A percentile compares a stretch with the other conserved stretches of the same genome.
phyloP scores from a whole-genome alignment of 73 alveolate species.

The Tetrahymena borealis region DNA sequence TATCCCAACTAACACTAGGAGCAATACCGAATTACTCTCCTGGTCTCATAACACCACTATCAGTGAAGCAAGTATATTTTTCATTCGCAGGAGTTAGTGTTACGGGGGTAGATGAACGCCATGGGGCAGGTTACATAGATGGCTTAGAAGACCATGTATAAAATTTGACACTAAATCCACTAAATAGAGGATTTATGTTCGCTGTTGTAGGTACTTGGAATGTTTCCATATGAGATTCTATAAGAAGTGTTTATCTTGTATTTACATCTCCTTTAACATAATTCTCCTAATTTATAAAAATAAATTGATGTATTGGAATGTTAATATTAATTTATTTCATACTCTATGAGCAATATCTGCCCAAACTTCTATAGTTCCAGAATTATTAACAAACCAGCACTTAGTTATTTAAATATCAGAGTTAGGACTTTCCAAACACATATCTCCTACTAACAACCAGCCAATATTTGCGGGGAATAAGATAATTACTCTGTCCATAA shows the following conservation, averaged over 20 bases:
- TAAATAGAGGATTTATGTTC: not conserved
- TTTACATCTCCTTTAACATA: not conserved
- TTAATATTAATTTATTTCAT: not conserved
- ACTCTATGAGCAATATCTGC: not conserved
- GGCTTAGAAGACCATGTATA: not conserved
- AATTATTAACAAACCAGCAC: not conserved
- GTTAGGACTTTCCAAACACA: not conserved
- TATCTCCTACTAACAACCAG: not conserved
- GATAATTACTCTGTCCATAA: not conserved
- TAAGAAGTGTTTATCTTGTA: not conserved
- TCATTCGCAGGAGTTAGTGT: not conserved
- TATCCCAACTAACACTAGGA: not conserved
- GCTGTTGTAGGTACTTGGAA: not conserved
- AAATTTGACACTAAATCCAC: not conserved
- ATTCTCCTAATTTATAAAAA: not conserved
- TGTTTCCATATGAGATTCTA: not conserved
- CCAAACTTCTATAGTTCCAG: not conserved
- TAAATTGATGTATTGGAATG: not conserved
- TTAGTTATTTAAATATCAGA: not conserved
- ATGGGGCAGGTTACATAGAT: not conserved
- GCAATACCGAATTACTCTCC: not conserved
- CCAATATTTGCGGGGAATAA: not conserved
- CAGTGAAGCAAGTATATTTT: not conserved
- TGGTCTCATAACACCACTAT: not conserved
- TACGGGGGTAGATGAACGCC: not conserved